Evolutionary conservation across 75 land plant species (phyloP), one percentile per base, ranked within the genome.

Genomic region (Pseudotsuga menziesii): DNA sequence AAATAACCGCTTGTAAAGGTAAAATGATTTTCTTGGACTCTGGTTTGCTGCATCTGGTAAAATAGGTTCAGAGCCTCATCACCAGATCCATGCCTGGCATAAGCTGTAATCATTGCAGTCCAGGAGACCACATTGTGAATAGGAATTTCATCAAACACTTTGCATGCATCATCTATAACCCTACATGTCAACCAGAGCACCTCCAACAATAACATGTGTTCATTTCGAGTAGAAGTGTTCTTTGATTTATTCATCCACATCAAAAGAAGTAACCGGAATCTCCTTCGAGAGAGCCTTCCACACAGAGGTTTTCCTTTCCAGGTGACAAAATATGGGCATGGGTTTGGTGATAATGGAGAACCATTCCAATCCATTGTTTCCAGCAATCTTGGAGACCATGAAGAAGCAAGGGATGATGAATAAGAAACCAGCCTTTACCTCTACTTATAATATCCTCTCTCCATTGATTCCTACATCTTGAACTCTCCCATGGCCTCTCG

Each of bases 261-360:
- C 80, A 82, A 92, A 92, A 8, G 89, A 27, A 5, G 95, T 93
- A 73, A 71, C 22, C 23, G 88, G 80, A 77, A 86, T 89, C 77
- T 88, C 72, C 32, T 90, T 82, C 2, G 95, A 90, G 63, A 90
- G 57, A 11, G 91, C 87, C 90, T 92, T 92, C 92, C 87, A 88
- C 32, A 80, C 90, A 12, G 83, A 78, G 14, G 89, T 90, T 76
- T 58, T 92, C 27, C 94, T 92, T 14, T 83, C 94, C 79, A 90
- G 66, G 26, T 92, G 89, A 20, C 79, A 81, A 80, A 92, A 92
- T 17, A 92, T 73, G 0, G 93, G 95, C 94, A 87, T 85, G 66
- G 93, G 89, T 19, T 87, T 90, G 77, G 91, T 85, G 84, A 92
- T 88, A 77, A 92, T 92, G 35, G 94, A 92, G 84, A 92, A 92